These are phyloP conservation scores for Colletotrichum limetticola DNA, from an alignment of 2,329 filamentous ascomycete genomes.

Conservation along the genomic window DNA sequence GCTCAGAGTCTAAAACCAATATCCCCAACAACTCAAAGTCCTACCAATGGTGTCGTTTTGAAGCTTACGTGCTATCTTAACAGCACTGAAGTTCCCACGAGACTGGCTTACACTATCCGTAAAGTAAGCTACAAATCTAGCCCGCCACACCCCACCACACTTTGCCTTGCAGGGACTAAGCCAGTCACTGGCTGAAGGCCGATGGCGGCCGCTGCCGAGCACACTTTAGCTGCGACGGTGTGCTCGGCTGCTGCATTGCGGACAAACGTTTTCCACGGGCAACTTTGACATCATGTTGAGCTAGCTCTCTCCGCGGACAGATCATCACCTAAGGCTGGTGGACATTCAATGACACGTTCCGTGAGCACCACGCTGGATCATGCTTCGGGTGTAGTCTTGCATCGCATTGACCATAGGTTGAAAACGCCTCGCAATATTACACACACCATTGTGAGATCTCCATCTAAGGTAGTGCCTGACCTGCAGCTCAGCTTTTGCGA, in stretches of 20 bases:
- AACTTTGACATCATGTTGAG: not conserved
- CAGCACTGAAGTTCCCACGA: constrained; percentile 5
- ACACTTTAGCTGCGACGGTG: not conserved
- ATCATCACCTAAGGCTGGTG: not conserved
- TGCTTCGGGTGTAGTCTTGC: not conserved
- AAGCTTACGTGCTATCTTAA: not conserved
- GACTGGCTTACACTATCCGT: constrained; percentile 16
- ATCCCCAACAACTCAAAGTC: not conserved
- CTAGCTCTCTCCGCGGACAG: not conserved
- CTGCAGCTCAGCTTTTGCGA: not conserved
- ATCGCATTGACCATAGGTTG: not conserved
- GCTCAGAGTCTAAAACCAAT: not conserved
- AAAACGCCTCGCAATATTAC: not conserved
- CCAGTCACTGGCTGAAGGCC: constrained; percentile 7
- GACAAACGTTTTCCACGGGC: not conserved
- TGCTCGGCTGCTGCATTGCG: constrained; percentile 8
- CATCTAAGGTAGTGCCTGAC: not conserved
- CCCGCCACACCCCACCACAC: not conserved
- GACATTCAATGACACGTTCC: not conserved
- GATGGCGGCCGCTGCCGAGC: constrained; percentile 18
- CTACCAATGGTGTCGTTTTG: constrained; percentile 3
- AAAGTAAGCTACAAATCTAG: not conserved
- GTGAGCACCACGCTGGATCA: not conserved
- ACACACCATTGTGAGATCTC: not conserved
- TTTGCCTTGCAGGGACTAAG: constrained; percentile 3